These are phyloP conservation scores for Yamadazyma takamatsuzukensis DNA, from an alignment of 805 yeast genomes.

Conservation along the genomic window DNA sequence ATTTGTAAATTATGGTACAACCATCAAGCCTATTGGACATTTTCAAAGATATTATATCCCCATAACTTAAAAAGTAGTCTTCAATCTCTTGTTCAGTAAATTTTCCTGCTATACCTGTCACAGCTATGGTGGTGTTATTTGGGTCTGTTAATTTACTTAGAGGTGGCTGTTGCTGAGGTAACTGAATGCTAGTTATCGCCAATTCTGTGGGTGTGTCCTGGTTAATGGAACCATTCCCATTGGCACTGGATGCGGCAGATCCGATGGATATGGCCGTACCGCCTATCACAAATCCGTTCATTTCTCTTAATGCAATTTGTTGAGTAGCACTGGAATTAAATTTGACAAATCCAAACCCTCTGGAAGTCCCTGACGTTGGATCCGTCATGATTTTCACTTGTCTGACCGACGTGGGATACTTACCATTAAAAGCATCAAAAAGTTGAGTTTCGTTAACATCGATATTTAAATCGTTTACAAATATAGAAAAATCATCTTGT, in stretches of 20 bases:
- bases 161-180: slow-evolving; percentile 49
- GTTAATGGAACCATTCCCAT: slow-evolving; percentile 15
- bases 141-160: slow-evolving; percentile 73
- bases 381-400: slow-evolving; percentile 80
- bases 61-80: slow-evolving; percentile 61
- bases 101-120: slow-evolving; percentile 60
- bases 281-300: slow-evolving; percentile 74
- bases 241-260: slow-evolving; percentile 32
- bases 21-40: slow-evolving; percentile 16
- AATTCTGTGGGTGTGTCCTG: too few species aligned
- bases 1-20: slow-evolving; percentile 25
- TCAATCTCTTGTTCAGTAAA: slow-evolving; percentile 62
- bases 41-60: slow-evolving; percentile 35
- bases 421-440: slow-evolving; percentile 60
- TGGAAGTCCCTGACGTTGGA: slow-evolving; percentile 61
- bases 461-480: slow-evolving; percentile 81
- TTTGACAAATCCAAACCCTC: slow-evolving; percentile 90
- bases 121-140: slow-evolving; percentile 69
- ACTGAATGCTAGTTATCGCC: slow-evolving; percentile 12
- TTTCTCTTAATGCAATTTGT: slow-evolving; percentile 67
- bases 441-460: slow-evolving; percentile 67
- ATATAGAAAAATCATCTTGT: slow-evolving; percentile 49
- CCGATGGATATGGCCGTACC: slow-evolving; percentile 77
- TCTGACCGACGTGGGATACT: slow-evolving; percentile 64
- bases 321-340: slow-evolving; percentile 64